A percentile compares a stretch with the other conserved stretches of the same genome.
Evolutionary conservation across 75 land plant species (phyloP).

Genomic region (Pseudotsuga menziesii): DNA sequence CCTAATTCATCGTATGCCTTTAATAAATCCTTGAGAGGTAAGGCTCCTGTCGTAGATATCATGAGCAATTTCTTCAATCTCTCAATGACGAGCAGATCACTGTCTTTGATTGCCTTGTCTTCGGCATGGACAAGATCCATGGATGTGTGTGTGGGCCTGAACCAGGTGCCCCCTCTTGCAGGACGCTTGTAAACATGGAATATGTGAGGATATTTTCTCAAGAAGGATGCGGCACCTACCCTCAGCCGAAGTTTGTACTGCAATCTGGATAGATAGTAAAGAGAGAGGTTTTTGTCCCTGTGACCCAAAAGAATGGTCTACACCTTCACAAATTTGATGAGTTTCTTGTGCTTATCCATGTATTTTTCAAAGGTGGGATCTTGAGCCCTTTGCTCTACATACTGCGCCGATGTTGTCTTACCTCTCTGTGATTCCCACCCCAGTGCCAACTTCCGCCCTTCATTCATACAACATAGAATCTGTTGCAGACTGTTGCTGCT

Average conservation of each 20-base stretch:
- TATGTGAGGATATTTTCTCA: constrained; percentile 48
- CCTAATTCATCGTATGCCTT: no score
- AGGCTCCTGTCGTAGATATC: no score
- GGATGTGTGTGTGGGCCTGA: no score
- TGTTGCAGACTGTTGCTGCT: no score
- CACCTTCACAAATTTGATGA: constrained; percentile 32
- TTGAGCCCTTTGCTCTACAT: constrained; percentile 30
- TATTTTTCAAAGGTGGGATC: constrained; percentile 48
- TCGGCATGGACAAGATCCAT: no score
- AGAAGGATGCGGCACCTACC: constrained; percentile 21
- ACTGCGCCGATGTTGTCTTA: background rate
- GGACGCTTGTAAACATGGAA: constrained; percentile 55
- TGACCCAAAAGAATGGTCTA: constrained; percentile 19
- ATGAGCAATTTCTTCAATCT: no score
- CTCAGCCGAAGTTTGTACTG: constrained; percentile 21
- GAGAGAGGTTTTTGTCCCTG: constrained; percentile 22
- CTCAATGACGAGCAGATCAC: no score
- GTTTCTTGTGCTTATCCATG: constrained; percentile 8
- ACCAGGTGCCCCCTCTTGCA: constrained; percentile 26
- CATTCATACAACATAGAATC: no score
- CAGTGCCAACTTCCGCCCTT: no score
- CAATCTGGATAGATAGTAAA: constrained; percentile 40
- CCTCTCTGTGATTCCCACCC: no score
- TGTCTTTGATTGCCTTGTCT: no score
- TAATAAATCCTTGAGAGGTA: no score